phyloP scores from a whole-genome alignment of 2,329 filamentous ascomycete species.

The Alternaria angustiovoidea region DNA sequence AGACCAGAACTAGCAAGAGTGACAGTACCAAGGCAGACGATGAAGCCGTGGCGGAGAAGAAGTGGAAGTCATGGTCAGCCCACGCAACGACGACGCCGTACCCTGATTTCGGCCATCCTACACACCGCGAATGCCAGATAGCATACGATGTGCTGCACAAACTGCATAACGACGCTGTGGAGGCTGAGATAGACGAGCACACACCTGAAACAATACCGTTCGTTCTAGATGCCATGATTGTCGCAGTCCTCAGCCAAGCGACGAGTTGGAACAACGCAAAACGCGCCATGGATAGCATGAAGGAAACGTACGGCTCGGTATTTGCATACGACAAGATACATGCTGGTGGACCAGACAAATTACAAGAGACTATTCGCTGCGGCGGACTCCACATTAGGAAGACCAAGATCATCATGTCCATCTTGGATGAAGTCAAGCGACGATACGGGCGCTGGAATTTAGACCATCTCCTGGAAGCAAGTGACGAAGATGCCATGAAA shows the following conservation, averaged over 20 bases:
- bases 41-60: neutral
- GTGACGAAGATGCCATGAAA: constrained; percentile 16
- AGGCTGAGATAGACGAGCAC: constrained; percentile 7
- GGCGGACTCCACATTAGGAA: constrained; percentile 12
- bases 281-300: constrained; percentile 12
- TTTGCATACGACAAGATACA: constrained; percentile 10
- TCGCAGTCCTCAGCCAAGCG: constrained; percentile 12
- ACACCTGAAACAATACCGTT: constrained; percentile 9
- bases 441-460: constrained; percentile 13
- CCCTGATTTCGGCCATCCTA: constrained; percentile 10
- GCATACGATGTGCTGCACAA: constrained; percentile 11
- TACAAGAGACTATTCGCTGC: constrained; percentile 6
- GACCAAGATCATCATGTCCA: constrained; percentile 11
- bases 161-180: constrained; percentile 9
- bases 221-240: constrained; percentile 13
- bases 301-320: constrained; percentile 4
- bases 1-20: neutral
- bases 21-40: neutral
- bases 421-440: constrained; percentile 11
- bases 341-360: neutral
- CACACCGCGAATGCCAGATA: constrained; percentile 10
- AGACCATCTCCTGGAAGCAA: constrained; percentile 5
- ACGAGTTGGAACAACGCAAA: constrained; percentile 16
- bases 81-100: constrained; percentile 13
- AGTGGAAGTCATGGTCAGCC: constrained; percentile 17